Evolutionary conservation across 345 rosid species (phyloP), one percentile per base, ranked within the genome.

Genomic region (Tarenaya hassleriana): DNA sequence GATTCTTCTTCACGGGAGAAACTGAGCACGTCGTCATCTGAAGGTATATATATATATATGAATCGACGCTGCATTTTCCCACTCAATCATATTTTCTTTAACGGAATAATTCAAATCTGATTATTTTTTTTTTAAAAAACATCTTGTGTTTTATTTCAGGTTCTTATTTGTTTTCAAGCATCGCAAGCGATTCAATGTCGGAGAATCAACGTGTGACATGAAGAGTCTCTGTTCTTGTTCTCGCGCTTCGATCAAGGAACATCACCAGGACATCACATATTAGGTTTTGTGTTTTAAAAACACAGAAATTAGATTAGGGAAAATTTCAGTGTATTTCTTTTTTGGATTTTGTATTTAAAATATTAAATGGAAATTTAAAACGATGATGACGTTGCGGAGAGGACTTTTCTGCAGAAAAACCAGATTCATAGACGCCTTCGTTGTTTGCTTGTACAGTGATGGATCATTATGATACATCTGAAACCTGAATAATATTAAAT

Each of bases 1-100:
- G 68, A 63, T 63, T 74, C 75, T 58, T 75, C 74, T 32, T 72
- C 75, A 0, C 68, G 52, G 10, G 80, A 64, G 52, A 78, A 73
- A 34, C 56, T 72, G 5, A 75, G 77, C 64, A 55, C 56, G 37
- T 67, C 77, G 5, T 75, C 80, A 10, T 72, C 70, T 16, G 75
- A 65, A 70, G 83, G 83, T 78, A 58, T 6, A 19, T 49, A 47
- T 0, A 16, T n/a, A n/a, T n/a, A n/a, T n/a, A n/a, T n/a, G n/a
- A n/a, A n/a, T n/a, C 29, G 33, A 7, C 11, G 37, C 3, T 47
- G 15, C 27, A 24, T 6, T 3, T 10, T 10, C 11, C 46, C 45
- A 5, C n/a, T 20, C 47, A 1, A 24, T 11, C n/a, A 44, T 17
- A 17, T 17, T 32, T 21, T 10, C 5, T 10, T 8, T 16, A 0